phyloP scores from a whole-genome alignment of 179 eudicot genomes.

The Actinidia chinensis region DNA sequence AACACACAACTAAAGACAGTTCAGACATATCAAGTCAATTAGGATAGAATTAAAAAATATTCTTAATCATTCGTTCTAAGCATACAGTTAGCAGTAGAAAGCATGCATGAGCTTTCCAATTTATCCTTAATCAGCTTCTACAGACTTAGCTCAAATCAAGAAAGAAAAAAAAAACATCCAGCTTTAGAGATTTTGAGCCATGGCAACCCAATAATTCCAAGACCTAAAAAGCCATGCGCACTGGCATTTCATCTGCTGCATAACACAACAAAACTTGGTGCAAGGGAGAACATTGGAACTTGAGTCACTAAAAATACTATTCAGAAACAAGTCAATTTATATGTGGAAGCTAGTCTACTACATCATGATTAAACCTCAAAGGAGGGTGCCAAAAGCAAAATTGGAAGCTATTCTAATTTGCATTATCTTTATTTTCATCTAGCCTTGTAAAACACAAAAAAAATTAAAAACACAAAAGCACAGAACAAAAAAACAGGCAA shows the following conservation, averaged over 20 bases:
- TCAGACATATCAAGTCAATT: background rate
- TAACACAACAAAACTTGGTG: slow-evolving; percentile 19
- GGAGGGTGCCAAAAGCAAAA: background rate
- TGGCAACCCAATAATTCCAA: slow-evolving; percentile 96
- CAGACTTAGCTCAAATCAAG: background rate
- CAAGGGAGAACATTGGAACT: slow-evolving; percentile 3
- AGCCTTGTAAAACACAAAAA: background rate
- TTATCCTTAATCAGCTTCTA: background rate
- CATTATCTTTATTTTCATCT: background rate
- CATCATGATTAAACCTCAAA: background rate
- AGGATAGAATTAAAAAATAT: background rate
- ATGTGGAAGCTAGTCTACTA: background rate
- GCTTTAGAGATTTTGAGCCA: slow-evolving; percentile 96
- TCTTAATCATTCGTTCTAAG: background rate
- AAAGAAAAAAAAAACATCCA: slow-evolving; percentile 41
- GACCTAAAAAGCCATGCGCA: slow-evolving; percentile 80
- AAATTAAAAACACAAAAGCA: background rate
- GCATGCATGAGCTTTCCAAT: background rate
- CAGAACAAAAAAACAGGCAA: background rate
- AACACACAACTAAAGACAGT: background rate
- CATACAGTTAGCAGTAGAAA: background rate
- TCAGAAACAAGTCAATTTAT: background rate
- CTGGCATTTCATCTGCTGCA: slow-evolving; percentile 55
- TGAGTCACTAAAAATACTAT: background rate
- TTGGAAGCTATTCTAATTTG: background rate